These are phyloP conservation scores for Carex scoparia DNA, from an alignment of 176 grass and related monocot genomes.

Conservation along the genomic window DNA sequence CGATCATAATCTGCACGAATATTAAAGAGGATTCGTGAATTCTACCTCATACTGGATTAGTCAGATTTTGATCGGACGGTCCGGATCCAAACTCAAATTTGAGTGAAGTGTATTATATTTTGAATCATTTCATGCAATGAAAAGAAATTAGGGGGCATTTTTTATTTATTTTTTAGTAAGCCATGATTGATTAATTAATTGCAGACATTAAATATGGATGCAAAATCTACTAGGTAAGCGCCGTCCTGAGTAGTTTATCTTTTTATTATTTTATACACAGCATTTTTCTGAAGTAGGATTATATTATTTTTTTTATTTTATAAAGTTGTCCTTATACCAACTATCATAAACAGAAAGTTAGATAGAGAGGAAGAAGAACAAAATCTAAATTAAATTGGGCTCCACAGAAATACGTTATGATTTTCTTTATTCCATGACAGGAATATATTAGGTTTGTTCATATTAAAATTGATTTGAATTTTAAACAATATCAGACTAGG, in stretches of 20 bases:
- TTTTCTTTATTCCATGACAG: background rate
- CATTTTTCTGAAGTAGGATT: background rate
- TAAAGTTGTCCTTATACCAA: background rate
- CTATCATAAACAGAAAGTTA: background rate
- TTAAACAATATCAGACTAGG: background rate
- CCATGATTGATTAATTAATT: background rate
- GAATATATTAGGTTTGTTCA: conserved; percentile 6
- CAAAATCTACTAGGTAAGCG: background rate
- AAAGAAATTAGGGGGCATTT: no score
- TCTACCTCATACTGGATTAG: no score
- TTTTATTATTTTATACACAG: background rate
- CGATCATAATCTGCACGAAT: no score
- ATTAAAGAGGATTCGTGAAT: no score
- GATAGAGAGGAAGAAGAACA: background rate
- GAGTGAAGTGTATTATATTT: no score
- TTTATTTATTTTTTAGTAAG: no score
- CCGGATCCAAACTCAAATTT: no score
- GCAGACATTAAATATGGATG: background rate
- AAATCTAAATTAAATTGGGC: conserved; percentile 6
- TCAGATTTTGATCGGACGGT: no score
- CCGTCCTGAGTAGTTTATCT: background rate
- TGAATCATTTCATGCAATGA: no score
- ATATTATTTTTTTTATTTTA: background rate
- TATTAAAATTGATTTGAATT: conserved; percentile 16
- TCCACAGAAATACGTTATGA: background rate